Base-by-base conservation (phyloP, 768 basidiomycete genomes). In the Pholiota molesta region DNA sequence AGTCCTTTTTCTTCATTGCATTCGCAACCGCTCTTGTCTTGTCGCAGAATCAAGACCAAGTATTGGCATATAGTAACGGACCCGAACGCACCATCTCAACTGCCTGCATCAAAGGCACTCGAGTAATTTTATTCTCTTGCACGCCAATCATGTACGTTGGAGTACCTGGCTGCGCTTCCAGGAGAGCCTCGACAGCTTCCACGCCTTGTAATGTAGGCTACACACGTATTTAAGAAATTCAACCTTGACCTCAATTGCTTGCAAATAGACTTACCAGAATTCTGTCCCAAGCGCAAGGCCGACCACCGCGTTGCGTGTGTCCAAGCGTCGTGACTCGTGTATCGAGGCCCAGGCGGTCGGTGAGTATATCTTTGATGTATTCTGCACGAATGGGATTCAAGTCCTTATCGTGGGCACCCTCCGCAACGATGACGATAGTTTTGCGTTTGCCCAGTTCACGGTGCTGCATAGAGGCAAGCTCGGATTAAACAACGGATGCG, bases 131-230 rank as follows among this genome's bases (percentile, higher is more conserved):
- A 79, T 97, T 98, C 78, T 98, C 96, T 65, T 86, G 85, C 40
- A 97, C 82, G 23, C 97, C 96, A 70, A 99, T 99, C 91, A 99
- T 97, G 72, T 96, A 98, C 0, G 95, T 97, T 5, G 97, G 97
- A 0, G 92, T 94, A 19, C 91, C 86, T 5, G 96, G 94, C 0
- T 86, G 91, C 0, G 97, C 86, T 67, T 90, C 87, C 6, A 99
- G 79, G 28, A 99, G 80, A 2, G 94, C 91, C 56, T 95, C 85
- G 53, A 99, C 91, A 1, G 97, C 97, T 71, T 97, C 92, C 31
- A 95, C 84, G 56, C 95, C 96, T 81, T 99, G 96, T n/a, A 99
- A 78, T 0, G 96, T 97, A 0, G 97, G 95, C 95, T 97, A 19
- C 28, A 23, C 21, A 68, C 59, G 16, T 19, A 19, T 19, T 10